These are phyloP conservation scores for Daldinia sp. DNA, from an alignment of 2,329 filamentous ascomycete genomes.

Conservation along the genomic window DNA sequence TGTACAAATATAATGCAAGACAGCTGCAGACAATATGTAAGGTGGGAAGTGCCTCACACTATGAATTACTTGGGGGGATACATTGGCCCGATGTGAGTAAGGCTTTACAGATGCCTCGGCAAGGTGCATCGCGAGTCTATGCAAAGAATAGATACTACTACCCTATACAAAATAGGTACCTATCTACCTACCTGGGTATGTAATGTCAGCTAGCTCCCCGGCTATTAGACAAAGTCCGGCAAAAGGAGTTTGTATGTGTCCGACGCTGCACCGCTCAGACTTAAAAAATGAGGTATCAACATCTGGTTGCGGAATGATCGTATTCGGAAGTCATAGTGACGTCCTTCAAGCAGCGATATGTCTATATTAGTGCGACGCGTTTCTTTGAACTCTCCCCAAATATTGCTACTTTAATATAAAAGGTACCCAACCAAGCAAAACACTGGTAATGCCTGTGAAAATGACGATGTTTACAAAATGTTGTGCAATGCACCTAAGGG, in stretches of 20 bases:
- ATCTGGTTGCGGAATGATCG: constrained; percentile 7
- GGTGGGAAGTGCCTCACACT: constrained; percentile 4
- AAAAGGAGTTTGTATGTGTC: constrained; percentile 17
- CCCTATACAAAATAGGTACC: neutral
- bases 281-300: constrained; percentile 22
- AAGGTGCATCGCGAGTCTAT: constrained; percentile 14
- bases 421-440: neutral
- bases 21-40: constrained; percentile 14
- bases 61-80: constrained; percentile 13
- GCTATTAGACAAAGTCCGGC: constrained; percentile 5
- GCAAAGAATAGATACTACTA: neutral
- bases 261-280: constrained; percentile 1
- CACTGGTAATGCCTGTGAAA: neutral
- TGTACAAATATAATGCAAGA: constrained; percentile 35
- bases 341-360: constrained; percentile 3
- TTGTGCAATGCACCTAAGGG: neutral
- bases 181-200: neutral
- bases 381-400: neutral
- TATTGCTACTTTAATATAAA: constrained; percentile 1
- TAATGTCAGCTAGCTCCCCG: constrained; percentile 1
- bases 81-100: constrained; percentile 22
- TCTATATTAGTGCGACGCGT: neutral
- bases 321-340: constrained; percentile 26
- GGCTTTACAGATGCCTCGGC: constrained; percentile 19
- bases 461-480: neutral